These are phyloP conservation scores for Tuber indicum DNA, from an alignment of 495 filamentous ascomycete genomes.

Conservation along the genomic window DNA sequence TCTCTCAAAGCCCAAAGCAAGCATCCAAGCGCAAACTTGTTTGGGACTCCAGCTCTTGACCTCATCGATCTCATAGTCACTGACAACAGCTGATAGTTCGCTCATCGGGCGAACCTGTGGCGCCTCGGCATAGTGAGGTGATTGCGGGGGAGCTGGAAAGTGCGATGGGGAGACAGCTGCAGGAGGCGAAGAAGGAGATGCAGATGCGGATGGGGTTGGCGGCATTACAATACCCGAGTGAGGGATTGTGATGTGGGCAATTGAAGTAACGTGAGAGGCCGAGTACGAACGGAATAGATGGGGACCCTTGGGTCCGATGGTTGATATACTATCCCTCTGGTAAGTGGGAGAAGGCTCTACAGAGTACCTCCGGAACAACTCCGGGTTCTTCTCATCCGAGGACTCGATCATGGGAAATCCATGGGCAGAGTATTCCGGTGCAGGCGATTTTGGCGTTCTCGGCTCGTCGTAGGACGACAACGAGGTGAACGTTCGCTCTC, in stretches of 20 bases:
- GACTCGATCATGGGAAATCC: slow-evolving; percentile 35
- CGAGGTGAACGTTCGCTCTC: slow-evolving; percentile 50
- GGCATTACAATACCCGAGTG: slow-evolving; percentile 26
- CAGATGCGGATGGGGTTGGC: slow-evolving; percentile 43
- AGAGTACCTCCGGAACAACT: slow-evolving; percentile 33
- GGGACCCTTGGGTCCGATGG: slow-evolving; percentile 74
- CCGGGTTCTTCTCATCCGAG: slow-evolving; percentile 37
- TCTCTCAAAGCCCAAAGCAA: slow-evolving; percentile 61
- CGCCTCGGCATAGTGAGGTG: slow-evolving; percentile 32
- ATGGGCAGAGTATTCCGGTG: slow-evolving; percentile 35
- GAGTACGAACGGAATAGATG: slow-evolving; percentile 73
- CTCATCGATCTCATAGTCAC: slow-evolving; percentile 53
- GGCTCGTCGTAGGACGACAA: slow-evolving; percentile 70
- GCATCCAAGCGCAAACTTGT: slow-evolving; percentile 78
- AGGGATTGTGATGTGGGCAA: slow-evolving; percentile 38
- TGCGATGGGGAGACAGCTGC: slow-evolving; percentile 41
- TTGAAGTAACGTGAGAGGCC: slow-evolving; percentile 26
- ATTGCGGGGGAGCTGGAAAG: slow-evolving; percentile 21
- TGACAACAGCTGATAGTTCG: slow-evolving; percentile 45
- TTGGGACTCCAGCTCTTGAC: slow-evolving; percentile 61
- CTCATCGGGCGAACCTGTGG: slow-evolving; percentile 42
- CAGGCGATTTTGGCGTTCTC: slow-evolving; percentile 57
- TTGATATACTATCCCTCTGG: slow-evolving; percentile 48
- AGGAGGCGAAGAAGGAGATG: slow-evolving; percentile 38
- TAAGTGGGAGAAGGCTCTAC: slow-evolving; percentile 31